These are phyloP conservation scores for Emergomyces pasteurianus DNA, from an alignment of 2,329 filamentous ascomycete species.

Conservation along the genomic window DNA sequence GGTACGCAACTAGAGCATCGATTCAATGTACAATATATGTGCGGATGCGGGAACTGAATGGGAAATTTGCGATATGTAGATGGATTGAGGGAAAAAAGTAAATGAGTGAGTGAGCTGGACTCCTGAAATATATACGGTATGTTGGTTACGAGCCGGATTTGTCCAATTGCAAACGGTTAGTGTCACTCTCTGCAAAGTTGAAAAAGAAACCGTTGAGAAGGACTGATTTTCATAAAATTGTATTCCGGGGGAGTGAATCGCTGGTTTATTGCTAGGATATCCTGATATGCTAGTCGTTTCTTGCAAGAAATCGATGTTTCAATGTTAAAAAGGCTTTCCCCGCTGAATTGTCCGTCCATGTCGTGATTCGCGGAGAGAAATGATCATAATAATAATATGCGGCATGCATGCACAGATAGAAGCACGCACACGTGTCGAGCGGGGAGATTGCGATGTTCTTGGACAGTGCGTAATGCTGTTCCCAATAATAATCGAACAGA, in stretches of 20 bases:
- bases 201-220: neutral
- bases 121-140: neutral
- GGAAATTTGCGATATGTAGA: neutral
- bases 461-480: neutral
- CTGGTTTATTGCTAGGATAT: neutral
- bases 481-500: neutral
- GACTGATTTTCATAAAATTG: neutral
- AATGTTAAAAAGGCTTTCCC: neutral
- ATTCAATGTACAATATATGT: neutral
- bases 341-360: neutral
- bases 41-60: neutral
- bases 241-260: neutral
- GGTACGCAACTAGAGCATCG: neutral
- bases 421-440: neutral
- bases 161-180: neutral
- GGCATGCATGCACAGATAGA: neutral
- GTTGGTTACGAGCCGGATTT: neutral
- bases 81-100: neutral
- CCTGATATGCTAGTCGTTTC: neutral
- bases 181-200: neutral
- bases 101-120: neutral
- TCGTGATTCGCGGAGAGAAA: neutral
- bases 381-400: neutral
- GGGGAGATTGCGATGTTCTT: neutral
- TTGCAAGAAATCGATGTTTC: neutral